Percentiles rank a stretch among this genome's conserved stretches.
Evolutionary conservation across 75 land plant genomes (phyloP).

Genomic region (Gnetum montanum): DNA sequence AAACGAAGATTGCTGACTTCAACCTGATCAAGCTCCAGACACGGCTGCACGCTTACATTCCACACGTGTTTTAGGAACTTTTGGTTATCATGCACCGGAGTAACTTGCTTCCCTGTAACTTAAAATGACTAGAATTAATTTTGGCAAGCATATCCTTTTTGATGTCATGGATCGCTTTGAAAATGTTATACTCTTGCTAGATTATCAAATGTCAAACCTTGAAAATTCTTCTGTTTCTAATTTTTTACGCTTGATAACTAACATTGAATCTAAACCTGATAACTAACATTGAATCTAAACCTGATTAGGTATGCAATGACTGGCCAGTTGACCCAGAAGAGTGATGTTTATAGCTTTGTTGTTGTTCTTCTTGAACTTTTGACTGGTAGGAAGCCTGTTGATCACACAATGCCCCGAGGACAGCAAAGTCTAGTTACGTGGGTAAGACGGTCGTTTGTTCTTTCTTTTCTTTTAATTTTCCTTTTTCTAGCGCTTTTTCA

Average conservation of each 20-base stretch:
- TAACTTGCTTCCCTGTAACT: slow-evolving; percentile 9
- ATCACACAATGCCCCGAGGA: slow-evolving; percentile 68
- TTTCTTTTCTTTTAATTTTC: not conserved
- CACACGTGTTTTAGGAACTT: slow-evolving; percentile 70
- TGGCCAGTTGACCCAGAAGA: slow-evolving; percentile 56
- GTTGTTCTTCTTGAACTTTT: slow-evolving; percentile 57
- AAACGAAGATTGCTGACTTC: slow-evolving; percentile 74
- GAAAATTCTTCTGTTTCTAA: no score
- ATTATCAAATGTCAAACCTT: no score
- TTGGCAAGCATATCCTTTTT: no score
- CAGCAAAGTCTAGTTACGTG: slow-evolving; percentile 67
- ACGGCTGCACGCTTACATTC: slow-evolving; percentile 88
- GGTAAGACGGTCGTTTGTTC: slow-evolving; percentile 18
- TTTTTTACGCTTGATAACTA: no score
- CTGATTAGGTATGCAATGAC: slow-evolving; percentile 59
- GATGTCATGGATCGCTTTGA: no score
- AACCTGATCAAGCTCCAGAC: slow-evolving; percentile 80
- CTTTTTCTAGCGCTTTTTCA: not conserved
- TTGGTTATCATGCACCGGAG: slow-evolving; percentile 82
- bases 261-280: no score
- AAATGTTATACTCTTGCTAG: no score
- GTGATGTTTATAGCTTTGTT: slow-evolving; percentile 66
- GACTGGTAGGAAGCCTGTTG: slow-evolving; percentile 66
- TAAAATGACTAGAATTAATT: no score
- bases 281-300: no score